Conservation (phyloP, 768 basidiomycete species). For the Phaeolepiota aurea region DNA sequence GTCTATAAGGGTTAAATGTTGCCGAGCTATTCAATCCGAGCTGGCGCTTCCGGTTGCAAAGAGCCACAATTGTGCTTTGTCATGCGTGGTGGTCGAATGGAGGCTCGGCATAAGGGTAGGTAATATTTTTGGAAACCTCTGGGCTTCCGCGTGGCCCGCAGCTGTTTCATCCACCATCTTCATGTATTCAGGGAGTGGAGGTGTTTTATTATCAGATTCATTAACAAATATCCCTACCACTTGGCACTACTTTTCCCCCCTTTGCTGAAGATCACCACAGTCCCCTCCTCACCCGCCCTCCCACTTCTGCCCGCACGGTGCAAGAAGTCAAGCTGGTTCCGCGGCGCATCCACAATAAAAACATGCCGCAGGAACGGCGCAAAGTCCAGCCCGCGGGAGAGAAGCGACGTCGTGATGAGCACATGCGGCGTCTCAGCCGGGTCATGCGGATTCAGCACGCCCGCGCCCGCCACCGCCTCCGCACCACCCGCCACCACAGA, state of each 20-base stretch:
- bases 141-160: too few relatives aligned
- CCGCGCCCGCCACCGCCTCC: background rate
- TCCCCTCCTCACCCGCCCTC: constrained; percentile 61
- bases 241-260: background rate
- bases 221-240: background rate
- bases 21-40: too few relatives aligned
- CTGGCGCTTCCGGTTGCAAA: too few relatives aligned
- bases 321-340: constrained; percentile 87
- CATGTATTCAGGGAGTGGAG: too few relatives aligned
- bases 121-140: background rate
- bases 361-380: constrained; percentile 69
- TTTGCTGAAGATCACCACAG: constrained; percentile 73
- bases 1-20: too few relatives aligned
- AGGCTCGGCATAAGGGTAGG: background rate
- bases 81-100: too few relatives aligned
- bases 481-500: background rate
- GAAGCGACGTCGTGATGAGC: constrained; percentile 82
- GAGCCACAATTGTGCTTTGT: too few relatives aligned
- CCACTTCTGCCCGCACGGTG: constrained; percentile 86
- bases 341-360: constrained; percentile 81
- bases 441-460: constrained; percentile 7
- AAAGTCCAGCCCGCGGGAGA: constrained; percentile 89
- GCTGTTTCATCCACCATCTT: too few relatives aligned
- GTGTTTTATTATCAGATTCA: too few relatives aligned
- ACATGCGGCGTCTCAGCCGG: constrained; percentile 45